Evolutionary conservation across 2,329 filamentous ascomycete genomes (phyloP).

Genomic region (Ophiostoma angusticollis): DNA sequence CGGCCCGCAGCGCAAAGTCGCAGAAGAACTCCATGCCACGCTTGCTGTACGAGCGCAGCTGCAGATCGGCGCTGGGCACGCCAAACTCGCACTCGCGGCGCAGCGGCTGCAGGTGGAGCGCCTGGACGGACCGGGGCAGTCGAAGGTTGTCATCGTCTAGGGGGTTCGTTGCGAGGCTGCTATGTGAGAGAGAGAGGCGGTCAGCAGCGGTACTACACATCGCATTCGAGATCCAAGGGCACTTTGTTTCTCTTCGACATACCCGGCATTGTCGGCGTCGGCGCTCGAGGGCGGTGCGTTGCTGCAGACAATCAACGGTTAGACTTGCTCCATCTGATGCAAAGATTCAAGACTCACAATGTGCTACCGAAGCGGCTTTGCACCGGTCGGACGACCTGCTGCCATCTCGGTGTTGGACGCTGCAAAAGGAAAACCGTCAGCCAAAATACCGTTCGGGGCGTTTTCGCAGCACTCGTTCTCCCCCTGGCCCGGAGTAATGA

Average conservation of each 20-base stretch:
- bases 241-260: not conserved
- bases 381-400: conserved; percentile 9
- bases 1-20: conserved; percentile 87
- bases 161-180: not conserved
- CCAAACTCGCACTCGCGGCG: conserved; percentile 62
- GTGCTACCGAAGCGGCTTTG: conserved; percentile 9
- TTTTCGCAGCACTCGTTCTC: not conserved
- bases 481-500: not conserved
- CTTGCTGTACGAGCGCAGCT: conserved; percentile 80
- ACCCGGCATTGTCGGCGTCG: not conserved
- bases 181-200: no score
- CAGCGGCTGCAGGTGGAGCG: conserved; percentile 73
- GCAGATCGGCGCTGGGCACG: conserved; percentile 77
- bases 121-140: conserved; percentile 68
- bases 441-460: not conserved
- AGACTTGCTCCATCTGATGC: no score
- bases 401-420: conserved; percentile 7
- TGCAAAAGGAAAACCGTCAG: conserved; percentile 1
- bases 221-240: no score
- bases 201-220: not conserved
- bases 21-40: conserved; percentile 88
- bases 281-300: not conserved
- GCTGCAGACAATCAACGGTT: no score
- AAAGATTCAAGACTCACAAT: conserved; percentile 10
- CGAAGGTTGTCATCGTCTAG: conserved; percentile 29